Percentiles rank a stretch among this genome's conserved stretches.
Evolutionary conservation across 192 early-diverging fungal species (phyloP).

Genomic region (Umbelopsis vinacea): DNA sequence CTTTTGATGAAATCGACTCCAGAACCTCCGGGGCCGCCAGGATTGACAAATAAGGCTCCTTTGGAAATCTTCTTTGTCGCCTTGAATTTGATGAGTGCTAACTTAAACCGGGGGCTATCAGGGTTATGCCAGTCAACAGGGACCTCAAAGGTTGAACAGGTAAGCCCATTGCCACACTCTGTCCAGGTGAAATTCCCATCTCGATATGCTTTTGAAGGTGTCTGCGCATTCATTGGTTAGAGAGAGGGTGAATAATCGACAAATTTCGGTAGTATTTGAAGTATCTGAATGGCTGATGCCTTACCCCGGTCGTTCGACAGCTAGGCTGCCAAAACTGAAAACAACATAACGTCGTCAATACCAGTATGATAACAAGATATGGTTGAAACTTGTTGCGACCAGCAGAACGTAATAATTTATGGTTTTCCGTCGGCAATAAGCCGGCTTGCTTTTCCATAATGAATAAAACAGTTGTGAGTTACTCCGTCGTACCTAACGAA

Average conservation of each 20-base stretch:
- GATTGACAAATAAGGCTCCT: background rate
- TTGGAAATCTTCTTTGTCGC: background rate
- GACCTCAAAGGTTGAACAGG: constrained; percentile 1
- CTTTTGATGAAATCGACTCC: constrained; percentile 31
- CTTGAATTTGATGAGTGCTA: background rate
- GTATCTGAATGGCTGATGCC: too few relatives aligned
- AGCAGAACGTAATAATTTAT: too few relatives aligned
- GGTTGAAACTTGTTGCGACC: too few relatives aligned
- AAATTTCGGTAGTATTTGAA: too few relatives aligned
- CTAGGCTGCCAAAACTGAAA: too few relatives aligned
- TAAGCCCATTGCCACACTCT: background rate
- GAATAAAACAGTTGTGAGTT: background rate
- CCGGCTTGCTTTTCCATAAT: background rate
- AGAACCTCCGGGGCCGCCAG: constrained; percentile 45
- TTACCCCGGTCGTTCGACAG: too few relatives aligned
- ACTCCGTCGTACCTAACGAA: too few relatives aligned
- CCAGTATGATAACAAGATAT: too few relatives aligned
- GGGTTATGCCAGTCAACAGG: background rate
- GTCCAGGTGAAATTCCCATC: constrained; percentile 10
- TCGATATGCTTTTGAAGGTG: background rate
- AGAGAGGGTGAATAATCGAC: too few relatives aligned
- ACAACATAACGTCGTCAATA: too few relatives aligned
- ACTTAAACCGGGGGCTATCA: background rate
- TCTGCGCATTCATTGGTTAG: too few relatives aligned
- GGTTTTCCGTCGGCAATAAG: background rate